Conservation (phyloP, 257 asterid genomes). For the Primulina eburnea region DNA sequence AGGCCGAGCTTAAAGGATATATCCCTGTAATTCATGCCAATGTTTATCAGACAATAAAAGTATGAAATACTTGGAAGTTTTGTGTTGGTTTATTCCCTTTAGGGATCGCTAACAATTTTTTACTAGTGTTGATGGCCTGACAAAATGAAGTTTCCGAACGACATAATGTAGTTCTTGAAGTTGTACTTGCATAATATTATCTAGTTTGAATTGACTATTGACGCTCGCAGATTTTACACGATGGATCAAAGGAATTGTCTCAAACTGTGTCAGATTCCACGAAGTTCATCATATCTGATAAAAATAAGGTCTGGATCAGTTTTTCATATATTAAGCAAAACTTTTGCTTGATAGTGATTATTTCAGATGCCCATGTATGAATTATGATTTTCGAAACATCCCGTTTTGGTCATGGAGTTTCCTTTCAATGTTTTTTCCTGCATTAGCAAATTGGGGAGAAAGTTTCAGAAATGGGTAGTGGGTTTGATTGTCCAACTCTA, state of each 20-base stretch:
- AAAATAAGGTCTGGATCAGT: slow-evolving; percentile 63
- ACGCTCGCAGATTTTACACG: slow-evolving; percentile 67
- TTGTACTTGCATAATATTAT: slow-evolving; percentile 15
- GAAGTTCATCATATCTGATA: slow-evolving; percentile 61
- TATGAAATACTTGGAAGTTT: slow-evolving; percentile 75
- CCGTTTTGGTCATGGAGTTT: slow-evolving; percentile 3
- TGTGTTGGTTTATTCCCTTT: slow-evolving; percentile 77
- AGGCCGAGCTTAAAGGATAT: slow-evolving; percentile 85
- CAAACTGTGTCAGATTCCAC: slow-evolving; percentile 59
- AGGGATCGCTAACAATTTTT: slow-evolving; percentile 25
- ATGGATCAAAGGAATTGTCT: slow-evolving; percentile 88
- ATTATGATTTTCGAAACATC: background rate
- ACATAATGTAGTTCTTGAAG: slow-evolving; percentile 21
- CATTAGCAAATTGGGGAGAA: slow-evolving; percentile 78
- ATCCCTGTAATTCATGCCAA: slow-evolving; percentile 97
- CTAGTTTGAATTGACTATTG: slow-evolving; percentile 20
- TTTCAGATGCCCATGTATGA: slow-evolving; percentile 13
- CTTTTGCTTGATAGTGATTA: slow-evolving; percentile 14
- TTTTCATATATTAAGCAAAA: slow-evolving; percentile 3
- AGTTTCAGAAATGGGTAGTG: slow-evolving; percentile 83
- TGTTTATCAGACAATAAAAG: slow-evolving; percentile 98
- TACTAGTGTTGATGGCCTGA: slow-evolving; percentile 35
- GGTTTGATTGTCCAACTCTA: slow-evolving; percentile 71
- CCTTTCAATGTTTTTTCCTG: slow-evolving; percentile 26
- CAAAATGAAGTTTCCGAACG: slow-evolving; percentile 18